Base-by-base conservation (phyloP, 2,329 filamentous ascomycete genomes). In the Zalaria sp. region DNA sequence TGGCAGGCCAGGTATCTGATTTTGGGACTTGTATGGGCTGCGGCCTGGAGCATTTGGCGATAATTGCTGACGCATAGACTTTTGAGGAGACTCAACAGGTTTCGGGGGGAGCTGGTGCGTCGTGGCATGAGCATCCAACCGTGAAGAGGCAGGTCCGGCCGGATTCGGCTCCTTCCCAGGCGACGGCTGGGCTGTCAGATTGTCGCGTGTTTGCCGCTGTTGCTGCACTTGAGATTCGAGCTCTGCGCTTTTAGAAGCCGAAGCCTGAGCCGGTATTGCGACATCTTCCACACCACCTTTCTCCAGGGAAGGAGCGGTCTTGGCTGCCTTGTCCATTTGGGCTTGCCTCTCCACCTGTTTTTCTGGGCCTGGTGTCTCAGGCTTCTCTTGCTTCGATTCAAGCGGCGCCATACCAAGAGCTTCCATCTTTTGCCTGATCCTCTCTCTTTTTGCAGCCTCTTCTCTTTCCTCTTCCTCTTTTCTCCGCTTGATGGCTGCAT, bases 371-470 rank as follows among this genome's bases (percentile, higher is more conserved):
- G 36, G 37, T 10, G 45, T 47, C 38, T 48, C 44, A 11, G 44
- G 26, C 35, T 44, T 48, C 28, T 43, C 45, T 35, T 39, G 43
- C 29, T 47, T 37, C 11, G 45, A 37, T 44, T 55, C 53, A 7
- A 53, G 46, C 9, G 50, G 75, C 3, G 73, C 66, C 10, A 79
- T 76, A 0, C 79, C 81, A 55, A 88, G 63, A 5, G 77, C 75
- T 51, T 81, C 81, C 37, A 88, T 62, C 58, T 84, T 86, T 55
- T 80, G 71, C 38, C 77, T 73, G 46, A 88, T 77, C 25, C 83
- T 74, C 54, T 84, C 81, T 51, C 75, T 72, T 45, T 71, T 74
- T 11, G 75, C 83, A n/a, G 77, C 79, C 53, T 85, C 81, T 52
- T 83, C 79, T n/a, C 69, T 72, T 18, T 73, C 78, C 51, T 81